Percentiles rank a stretch among this genome's conserved stretches.
Conservation (phyloP, 306 rosid species). For the Senna siamea region DNA sequence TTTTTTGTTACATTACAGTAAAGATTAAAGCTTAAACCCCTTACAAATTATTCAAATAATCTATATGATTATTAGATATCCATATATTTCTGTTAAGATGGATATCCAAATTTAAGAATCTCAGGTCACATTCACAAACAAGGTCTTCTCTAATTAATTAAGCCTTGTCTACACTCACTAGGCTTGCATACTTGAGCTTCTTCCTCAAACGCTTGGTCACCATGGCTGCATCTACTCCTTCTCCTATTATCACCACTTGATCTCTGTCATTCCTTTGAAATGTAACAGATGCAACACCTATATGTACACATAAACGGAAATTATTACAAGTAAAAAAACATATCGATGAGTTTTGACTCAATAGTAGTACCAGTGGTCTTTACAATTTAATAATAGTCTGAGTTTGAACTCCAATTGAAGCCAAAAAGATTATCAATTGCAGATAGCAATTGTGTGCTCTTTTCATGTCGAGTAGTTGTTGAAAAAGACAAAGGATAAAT, state of each 20-base stretch:
- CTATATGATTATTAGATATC: background rate
- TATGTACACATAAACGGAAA: background rate
- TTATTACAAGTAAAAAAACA: background rate
- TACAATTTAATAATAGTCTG: no score
- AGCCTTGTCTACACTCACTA: constrained; percentile 43
- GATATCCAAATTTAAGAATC: background rate
- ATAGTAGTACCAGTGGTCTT: no score
- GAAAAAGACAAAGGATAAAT: no score
- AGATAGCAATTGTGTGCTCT: no score
- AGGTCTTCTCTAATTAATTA: background rate
- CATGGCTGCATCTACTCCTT: constrained; percentile 55
- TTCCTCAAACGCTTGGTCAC: constrained; percentile 51
- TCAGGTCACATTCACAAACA: background rate
- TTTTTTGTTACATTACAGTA: no score
- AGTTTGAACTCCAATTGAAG: no score
- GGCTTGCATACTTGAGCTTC: constrained; percentile 49
- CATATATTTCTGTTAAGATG: no score
- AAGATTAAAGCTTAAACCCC: background rate
- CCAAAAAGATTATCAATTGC: no score
- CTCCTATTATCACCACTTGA: constrained; percentile 51
- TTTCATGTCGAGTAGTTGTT: no score
- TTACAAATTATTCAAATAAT: background rate
- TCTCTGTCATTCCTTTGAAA: constrained; percentile 46
- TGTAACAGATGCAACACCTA: constrained; percentile 46
- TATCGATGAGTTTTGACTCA: no score